Evolutionary conservation across 768 basidiomycete species (phyloP), one percentile per base, ranked within the genome.

Genomic region (Boletus subparvulus): DNA sequence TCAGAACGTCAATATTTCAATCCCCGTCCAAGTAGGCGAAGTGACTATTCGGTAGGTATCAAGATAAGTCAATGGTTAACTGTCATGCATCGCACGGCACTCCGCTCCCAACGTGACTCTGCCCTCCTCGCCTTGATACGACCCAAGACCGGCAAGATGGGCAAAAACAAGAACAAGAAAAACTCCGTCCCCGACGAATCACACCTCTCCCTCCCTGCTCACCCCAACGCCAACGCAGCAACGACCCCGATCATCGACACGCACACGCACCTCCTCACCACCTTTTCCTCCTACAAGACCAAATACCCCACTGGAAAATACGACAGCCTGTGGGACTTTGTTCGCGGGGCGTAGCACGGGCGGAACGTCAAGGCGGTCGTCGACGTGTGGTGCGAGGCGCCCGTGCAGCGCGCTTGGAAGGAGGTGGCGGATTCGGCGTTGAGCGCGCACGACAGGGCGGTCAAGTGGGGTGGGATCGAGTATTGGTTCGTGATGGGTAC

Each of bases 341-440:
- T 88, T 6, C 78, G 79, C 3, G 84, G 75, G 16, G 67, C 90
- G 65, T 90, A 88, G 63, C 69, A 65, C 2, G 81, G 73, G 11
- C 79, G 80, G 30, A 79, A 79, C 37, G 83, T 92, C 4, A 74
- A 82, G 50, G 80, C 84, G 6, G 78, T 94, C 51, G 84, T 94
- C 7, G 92, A 94, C 61, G 92, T 94, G 3, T 94, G 90, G 87
- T 94, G 92, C 61, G 92, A 93, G 65, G 88, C 87, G 0, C 88
- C 91, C 0, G 83, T 90, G 14, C 75, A 74, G 57, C 73, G 59
- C 35, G 57, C 52, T 1, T 92, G 90, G 90, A 81, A 75, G 62
- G 86, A 86, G 58, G 75, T 90, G 43, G 91, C 91, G 1, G 87
- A 91, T 69, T 83, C 85, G 2, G 88, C 88, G 3, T 30, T 86